Evolutionary conservation across 768 basidiomycete species (phyloP), one percentile per base, ranked within the genome.

Genomic region (Symmetrospora coprosmae): DNA sequence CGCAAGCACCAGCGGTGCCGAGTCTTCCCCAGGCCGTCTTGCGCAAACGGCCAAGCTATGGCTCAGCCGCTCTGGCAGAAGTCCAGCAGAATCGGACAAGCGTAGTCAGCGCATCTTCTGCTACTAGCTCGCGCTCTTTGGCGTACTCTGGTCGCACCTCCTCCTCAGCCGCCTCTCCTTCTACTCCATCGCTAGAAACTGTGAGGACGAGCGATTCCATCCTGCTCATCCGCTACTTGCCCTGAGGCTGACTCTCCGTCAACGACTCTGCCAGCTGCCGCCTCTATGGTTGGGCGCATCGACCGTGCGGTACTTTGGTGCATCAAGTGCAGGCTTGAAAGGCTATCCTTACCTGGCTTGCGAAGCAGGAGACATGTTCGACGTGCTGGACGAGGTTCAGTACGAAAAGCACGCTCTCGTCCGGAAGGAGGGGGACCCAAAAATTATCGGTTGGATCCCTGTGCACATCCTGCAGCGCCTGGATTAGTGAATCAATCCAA

Each of bases 341-440:
- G 55, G 55, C 25, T 58, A 46, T 46, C 11, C 19, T 7, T 47
- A 13, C 23, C 41, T 58, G 31, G 31, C 17, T n/a, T 58, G 55
- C 31, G 55, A 58, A 35, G 28, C 37, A 30, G 55, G 55, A 3
- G 55, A 58, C 25, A 40, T 58, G 4, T 47, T 58, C 27, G 55
- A 46, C 28, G 55, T 58, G 6, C 40, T 58, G 17, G 55, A 58
- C n/a, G 55, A 37, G 6, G 14, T 34, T 4, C 27, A 40, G 16
- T 28, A 21, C 8, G 55, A 58, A 30, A 38, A 47, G 16, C 37
- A 58, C 31, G 19, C 37, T 4, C 28, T 58, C 7, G 55, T 58
- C 9, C 40, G 55, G n/a, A 40, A 43, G 13, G 37, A 47, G 30
- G 55, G 43, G 7, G 19, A 21, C 11, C 21, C 43, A 5, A 35